phyloP scores from a whole-genome alignment of 768 basidiomycete genomes.

The Tremella mesenterica region DNA sequence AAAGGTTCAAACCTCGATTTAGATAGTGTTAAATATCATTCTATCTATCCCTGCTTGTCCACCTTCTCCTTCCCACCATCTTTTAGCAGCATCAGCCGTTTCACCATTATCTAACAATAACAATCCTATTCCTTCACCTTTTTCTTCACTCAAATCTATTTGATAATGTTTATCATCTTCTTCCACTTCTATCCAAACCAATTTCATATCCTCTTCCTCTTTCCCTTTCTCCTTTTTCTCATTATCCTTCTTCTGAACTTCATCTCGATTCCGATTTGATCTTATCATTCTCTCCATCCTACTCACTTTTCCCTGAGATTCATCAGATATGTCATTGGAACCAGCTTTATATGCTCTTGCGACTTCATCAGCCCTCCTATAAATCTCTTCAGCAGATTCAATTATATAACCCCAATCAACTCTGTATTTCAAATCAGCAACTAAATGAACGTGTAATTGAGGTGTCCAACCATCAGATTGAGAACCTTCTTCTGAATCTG shows the following conservation, averaged over 20 bases:
- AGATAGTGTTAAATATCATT: not conserved
- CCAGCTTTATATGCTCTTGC: not conserved
- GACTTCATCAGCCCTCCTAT: not conserved
- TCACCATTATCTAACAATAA: not conserved
- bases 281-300: not conserved
- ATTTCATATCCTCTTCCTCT: not conserved
- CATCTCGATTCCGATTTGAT: not conserved
- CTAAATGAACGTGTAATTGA: not conserved
- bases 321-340: not conserved
- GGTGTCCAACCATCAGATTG: not conserved
- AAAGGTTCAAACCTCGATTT: no score
- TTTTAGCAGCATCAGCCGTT: not conserved
- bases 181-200: no score
- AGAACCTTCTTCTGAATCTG: not conserved
- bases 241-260: not conserved
- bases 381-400: not conserved
- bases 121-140: not conserved
- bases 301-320: not conserved
- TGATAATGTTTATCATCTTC: no score
- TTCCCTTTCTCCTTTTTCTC: not conserved
- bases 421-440: not conserved
- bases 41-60: not conserved
- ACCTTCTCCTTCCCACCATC: not conserved
- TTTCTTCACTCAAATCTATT: no score
- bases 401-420: not conserved